A percentile compares a stretch with the other conserved stretches of the same genome.
Conservation (phyloP, 2,329 filamentous ascomycete genomes). For the Phoma sp. region DNA sequence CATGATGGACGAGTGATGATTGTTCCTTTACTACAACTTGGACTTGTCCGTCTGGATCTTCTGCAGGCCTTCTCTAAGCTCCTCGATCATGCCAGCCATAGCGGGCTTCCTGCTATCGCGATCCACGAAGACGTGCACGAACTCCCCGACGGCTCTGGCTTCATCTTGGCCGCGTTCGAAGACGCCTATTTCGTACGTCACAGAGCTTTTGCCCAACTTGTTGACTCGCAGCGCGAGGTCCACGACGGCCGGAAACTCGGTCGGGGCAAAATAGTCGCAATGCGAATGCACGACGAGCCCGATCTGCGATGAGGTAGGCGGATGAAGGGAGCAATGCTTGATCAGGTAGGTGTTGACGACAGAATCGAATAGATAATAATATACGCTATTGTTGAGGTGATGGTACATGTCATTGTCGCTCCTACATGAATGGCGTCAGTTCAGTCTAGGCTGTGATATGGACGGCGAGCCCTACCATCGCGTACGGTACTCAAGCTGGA, state of each 20-base stretch:
- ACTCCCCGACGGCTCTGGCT: conserved; percentile 84
- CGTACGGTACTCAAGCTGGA: conserved; percentile 80
- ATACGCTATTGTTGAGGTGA: conserved; percentile 90
- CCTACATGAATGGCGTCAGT: conserved; percentile 51
- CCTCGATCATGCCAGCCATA: conserved; percentile 66
- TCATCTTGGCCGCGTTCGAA: conserved; percentile 76
- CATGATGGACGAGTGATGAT: neutral
- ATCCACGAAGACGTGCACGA: conserved; percentile 89
- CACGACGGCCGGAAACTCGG: conserved; percentile 80
- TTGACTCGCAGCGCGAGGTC: conserved; percentile 83
- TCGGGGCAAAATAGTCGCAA: conserved; percentile 82
- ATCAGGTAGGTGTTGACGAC: conserved; percentile 90
- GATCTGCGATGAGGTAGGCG: conserved; percentile 72
- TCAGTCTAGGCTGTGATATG: neutral
- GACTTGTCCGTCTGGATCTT: conserved; percentile 29
- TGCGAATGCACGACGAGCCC: conserved; percentile 85
- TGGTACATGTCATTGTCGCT: conserved; percentile 94
- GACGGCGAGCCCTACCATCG: conserved; percentile 68
- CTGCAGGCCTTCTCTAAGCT: conserved; percentile 56
- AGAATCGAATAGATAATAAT: conserved; percentile 88
- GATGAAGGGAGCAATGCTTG: conserved; percentile 74
- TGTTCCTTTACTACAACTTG: conserved; percentile 30
- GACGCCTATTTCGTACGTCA: conserved; percentile 86
- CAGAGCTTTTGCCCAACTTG: conserved; percentile 83
- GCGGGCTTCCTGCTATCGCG: conserved; percentile 72